Evolutionary conservation across 805 yeast species (phyloP), one percentile per base, ranked within the genome.

Genomic region (Komagataella pseudopastoris): DNA sequence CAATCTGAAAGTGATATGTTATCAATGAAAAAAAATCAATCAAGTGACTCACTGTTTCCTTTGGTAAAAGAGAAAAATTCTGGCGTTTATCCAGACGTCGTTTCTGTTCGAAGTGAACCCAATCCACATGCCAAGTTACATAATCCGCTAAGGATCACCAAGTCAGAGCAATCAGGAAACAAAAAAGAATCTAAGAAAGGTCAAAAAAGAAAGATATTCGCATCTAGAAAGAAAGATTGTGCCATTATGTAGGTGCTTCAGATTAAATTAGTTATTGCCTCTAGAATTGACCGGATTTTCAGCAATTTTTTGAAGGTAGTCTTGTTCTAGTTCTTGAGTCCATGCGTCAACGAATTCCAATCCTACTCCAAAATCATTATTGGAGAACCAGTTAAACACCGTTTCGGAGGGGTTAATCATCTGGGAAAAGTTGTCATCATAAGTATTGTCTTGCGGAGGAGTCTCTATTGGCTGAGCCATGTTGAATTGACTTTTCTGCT

Each of bases 281-380:
- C 17, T 22, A 14, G 39, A 46, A 23, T 24, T 36, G 30, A 12
- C 39, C 39, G 39, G 39, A 30, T 30, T 10, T 5, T 30, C 39
- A 10, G 39, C 10, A 48, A 60, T 63, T 47, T 65, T 66, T 49
- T 62, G 63, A 48, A 75, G 50, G 52, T 78, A 74, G 54, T 81
- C 87, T 56, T 80, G 82, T 60, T 84, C 91, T 46, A 85, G 76
- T 77, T 83, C 81, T 60, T 83, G 87, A 0, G 91, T 84, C 82
- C 89, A 85, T 2, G 88, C 88, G 44, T 82, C 90, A 24, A 83
- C 83, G 56, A 78, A 78, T 51, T 77, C 81, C 49, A 78, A 60
- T 14, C 83, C 83, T 20, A 77, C 71, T 47, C 73, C 70, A 50
- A 70, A 75, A 54, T 75, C 74, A 45, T 56, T 52, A 23, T 53